phyloP scores from a whole-genome alignment of 2,329 filamentous ascomycete genomes.

The Microdochium nivale region DNA sequence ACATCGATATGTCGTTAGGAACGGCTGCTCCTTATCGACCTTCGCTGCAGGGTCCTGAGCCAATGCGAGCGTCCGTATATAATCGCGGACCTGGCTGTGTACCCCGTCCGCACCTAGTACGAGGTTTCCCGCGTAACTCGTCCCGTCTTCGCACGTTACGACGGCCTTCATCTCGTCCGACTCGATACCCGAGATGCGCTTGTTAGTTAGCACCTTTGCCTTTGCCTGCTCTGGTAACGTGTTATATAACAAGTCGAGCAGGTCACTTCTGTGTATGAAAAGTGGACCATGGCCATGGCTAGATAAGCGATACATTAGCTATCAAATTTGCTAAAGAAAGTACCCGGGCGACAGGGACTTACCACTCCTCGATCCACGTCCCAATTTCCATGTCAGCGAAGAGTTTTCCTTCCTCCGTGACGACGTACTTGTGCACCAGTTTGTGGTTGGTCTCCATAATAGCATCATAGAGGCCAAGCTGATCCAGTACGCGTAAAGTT shows the following conservation, averaged over 20 bases:
- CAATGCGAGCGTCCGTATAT: constrained; percentile 14
- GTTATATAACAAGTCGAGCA: not conserved
- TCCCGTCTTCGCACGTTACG: not conserved
- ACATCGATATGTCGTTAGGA: not conserved
- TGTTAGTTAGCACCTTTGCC: not conserved
- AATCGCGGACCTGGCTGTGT: not conserved
- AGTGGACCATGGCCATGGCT: constrained; percentile 15
- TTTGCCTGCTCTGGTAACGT: constrained; percentile 1
- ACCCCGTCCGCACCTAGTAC: not conserved
- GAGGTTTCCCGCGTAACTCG: not conserved
- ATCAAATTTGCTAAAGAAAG: not conserved
- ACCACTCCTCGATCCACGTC: not conserved
- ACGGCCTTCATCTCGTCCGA: not conserved
- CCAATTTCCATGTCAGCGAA: not conserved
- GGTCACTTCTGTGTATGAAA: constrained; percentile 5
- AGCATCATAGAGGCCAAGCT: not conserved
- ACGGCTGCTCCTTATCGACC: constrained; percentile 12
- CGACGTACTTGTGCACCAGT: not conserved
- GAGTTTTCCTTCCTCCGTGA: constrained; percentile 6
- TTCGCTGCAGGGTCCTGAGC: constrained; percentile 1
- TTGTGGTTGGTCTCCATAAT: constrained; percentile 8
- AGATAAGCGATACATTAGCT: not conserved
- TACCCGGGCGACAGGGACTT: not conserved
- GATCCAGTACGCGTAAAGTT: not conserved
- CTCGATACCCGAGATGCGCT: not conserved